A percentile compares a stretch with the other conserved stretches of the same genome.
phyloP scores from a whole-genome alignment of 257 asterid species.

The Nicotiana noctiflora region DNA sequence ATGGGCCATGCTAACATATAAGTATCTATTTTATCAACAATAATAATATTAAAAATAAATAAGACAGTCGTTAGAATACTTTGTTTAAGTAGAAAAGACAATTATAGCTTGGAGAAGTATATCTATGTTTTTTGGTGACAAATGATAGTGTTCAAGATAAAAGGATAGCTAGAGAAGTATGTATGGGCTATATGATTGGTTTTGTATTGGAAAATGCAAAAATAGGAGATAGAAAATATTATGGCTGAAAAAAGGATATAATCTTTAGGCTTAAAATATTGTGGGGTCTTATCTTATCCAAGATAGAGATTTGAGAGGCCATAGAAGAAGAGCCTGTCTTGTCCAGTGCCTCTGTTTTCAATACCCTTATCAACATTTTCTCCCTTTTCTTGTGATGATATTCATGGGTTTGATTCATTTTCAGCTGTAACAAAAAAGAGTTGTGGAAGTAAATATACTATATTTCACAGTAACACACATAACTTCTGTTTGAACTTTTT shows the following conservation, averaged over 20 bases:
- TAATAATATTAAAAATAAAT: no score
- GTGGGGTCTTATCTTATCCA: constrained; percentile 58
- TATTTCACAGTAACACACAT: background rate
- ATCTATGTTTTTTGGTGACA: background rate
- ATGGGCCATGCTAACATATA: no score
- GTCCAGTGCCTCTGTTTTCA: constrained; percentile 24
- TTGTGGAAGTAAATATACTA: background rate
- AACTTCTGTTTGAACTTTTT: no score
- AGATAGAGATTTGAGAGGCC: constrained; percentile 33
- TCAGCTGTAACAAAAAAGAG: background rate
- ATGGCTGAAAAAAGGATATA: background rate
- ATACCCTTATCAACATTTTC: constrained; percentile 32
- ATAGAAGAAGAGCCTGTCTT: constrained; percentile 29
- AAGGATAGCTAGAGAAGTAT: background rate
- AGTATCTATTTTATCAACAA: no score
- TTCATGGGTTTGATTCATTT: background rate
- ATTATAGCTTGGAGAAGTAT: background rate
- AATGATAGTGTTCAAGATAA: background rate
- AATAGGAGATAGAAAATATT: background rate
- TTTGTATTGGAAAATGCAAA: background rate
- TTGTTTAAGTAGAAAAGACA: background rate
- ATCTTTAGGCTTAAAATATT: background rate
- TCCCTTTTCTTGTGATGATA: constrained; percentile 9
- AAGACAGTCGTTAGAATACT: background rate
- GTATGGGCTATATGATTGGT: constrained; percentile 14